phyloP scores from a whole-genome alignment of 176 grass and related monocot genomes.

The Hordeum marinum region DNA sequence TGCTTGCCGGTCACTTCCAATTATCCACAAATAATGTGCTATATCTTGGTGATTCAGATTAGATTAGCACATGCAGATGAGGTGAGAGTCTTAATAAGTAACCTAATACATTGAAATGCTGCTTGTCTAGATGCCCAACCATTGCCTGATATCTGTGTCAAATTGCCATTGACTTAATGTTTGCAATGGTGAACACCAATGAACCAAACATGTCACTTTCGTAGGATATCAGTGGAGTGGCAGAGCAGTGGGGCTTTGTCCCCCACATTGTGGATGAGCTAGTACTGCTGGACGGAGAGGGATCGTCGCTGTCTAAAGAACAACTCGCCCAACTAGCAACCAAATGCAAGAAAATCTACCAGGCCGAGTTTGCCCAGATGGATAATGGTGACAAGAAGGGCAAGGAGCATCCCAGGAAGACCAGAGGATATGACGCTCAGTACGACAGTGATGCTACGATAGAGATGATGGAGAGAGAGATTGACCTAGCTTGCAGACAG shows the following conservation, averaged over 20 bases:
- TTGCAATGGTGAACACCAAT: background rate
- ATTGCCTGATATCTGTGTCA: background rate
- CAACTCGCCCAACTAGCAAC: constrained; percentile 48
- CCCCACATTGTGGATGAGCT: constrained; percentile 66
- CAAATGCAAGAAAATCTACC: constrained; percentile 76
- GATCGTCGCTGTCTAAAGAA: constrained; percentile 34
- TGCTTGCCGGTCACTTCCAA: background rate
- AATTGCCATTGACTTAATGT: background rate
- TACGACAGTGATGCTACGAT: constrained; percentile 77
- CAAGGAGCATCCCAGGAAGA: constrained; percentile 13
- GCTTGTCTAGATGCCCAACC: background rate
- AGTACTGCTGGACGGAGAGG: constrained; percentile 36
- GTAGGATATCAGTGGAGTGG: constrained; percentile 60
- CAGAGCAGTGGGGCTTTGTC: constrained; percentile 73
- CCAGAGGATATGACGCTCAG: constrained; percentile 7
- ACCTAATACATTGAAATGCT: background rate
- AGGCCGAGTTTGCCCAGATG: constrained; percentile 42
- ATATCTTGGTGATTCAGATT: background rate
- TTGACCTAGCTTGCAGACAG: constrained; percentile 53
- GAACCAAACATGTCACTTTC: background rate
- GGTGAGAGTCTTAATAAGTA: background rate
- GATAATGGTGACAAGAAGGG: background rate
- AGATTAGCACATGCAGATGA: background rate
- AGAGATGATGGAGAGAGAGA: constrained; percentile 91
- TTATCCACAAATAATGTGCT: background rate